A percentile compares a stretch with the other conserved stretches of the same genome.
These are phyloP conservation scores for Nicotiana sylvestris DNA, from an alignment of 257 asterid species.

Conservation along the genomic window DNA sequence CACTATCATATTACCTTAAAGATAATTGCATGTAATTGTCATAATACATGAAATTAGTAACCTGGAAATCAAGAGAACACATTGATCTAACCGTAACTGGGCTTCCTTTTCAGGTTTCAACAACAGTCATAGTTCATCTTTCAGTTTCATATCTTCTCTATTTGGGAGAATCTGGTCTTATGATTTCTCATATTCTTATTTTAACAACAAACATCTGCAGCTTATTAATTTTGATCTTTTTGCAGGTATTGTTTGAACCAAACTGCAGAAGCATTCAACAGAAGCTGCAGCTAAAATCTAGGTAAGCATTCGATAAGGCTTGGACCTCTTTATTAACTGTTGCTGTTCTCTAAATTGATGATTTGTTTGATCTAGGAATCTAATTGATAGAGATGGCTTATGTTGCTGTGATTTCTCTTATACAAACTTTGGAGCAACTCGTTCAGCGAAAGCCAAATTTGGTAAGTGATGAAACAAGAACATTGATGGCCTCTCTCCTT, in stretches of 20 bases:
- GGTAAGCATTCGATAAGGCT: no score
- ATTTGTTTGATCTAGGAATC: no score
- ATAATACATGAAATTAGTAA: no score
- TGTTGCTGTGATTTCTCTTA: background rate
- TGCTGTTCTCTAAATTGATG: no score
- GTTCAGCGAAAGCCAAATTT: background rate
- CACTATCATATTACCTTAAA: no score
- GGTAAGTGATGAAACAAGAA: background rate
- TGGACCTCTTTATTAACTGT: no score
- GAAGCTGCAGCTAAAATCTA: no score
- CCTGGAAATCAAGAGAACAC: no score
- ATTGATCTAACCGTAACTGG: no score
- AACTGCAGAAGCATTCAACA: background rate
- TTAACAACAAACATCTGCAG: background rate
- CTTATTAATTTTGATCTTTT: no score
- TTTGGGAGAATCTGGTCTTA: background rate
- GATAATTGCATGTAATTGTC: no score
- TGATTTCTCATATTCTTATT: background rate
- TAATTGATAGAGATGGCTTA: background rate
- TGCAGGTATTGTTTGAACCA: background rate
- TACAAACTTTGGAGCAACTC: background rate
- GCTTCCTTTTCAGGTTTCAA: no score
- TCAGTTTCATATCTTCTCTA: background rate
- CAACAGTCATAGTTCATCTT: background rate
- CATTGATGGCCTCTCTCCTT: background rate